phyloP scores from a whole-genome alignment of 352 stramenopile genomes.

The Pythium dissimile region DNA sequence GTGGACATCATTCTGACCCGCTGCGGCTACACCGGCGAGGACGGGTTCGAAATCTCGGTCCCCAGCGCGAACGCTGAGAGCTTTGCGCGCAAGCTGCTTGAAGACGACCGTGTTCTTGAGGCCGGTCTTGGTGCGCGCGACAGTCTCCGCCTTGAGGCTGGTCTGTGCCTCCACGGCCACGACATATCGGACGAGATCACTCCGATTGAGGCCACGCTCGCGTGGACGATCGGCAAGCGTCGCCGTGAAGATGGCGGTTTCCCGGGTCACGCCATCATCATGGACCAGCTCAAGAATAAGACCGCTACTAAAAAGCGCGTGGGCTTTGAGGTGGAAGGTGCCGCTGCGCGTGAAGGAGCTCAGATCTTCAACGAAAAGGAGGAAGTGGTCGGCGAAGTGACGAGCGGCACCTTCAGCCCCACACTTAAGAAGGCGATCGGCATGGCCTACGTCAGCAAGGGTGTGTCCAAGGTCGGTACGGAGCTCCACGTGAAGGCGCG shows the following conservation, averaged over 20 bases:
- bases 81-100: conserved; percentile 58
- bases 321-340: conserved; percentile 95
- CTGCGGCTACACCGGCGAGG: conserved; percentile 99
- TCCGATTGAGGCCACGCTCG: conserved; percentile 92
- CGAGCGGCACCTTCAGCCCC: conserved; percentile 96
- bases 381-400: conserved; percentile 91
- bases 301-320: conserved; percentile 92
- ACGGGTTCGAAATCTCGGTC: conserved; percentile 98
- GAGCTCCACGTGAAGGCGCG: conserved; percentile 94
- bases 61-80: conserved; percentile 41
- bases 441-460: conserved; percentile 98
- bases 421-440: conserved; percentile 95
- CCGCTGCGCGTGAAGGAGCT: conserved; percentile 90
- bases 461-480: conserved; percentile 89
- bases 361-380: conserved; percentile 90
- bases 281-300: conserved; percentile 94
- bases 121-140: conserved; percentile 95
- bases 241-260: conserved; percentile 90
- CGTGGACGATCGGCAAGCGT: conserved; percentile 91
- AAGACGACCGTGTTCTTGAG: conserved; percentile 84
- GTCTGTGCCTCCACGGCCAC: conserved; percentile 98
- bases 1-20: conserved; percentile 90
- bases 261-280: conserved; percentile 93
- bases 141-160: conserved; percentile 96
- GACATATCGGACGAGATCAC: conserved; percentile 96